A percentile compares a stretch with the other conserved stretches of the same genome.
phyloP scores from a whole-genome alignment of 2,329 filamentous ascomycete genomes.

The Penicillium digitatum region DNA sequence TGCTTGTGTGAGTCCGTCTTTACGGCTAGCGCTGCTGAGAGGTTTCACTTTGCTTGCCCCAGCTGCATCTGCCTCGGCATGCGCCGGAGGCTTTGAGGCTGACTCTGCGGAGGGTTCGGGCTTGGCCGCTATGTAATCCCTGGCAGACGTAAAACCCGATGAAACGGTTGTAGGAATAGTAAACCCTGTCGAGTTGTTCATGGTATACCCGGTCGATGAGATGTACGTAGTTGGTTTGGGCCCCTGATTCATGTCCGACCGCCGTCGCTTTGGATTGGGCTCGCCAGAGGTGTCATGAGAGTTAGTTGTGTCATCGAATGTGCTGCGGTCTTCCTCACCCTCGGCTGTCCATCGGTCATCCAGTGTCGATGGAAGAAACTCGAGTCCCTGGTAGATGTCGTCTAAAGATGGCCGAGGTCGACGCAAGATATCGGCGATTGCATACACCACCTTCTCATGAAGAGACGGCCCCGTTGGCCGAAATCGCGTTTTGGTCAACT shows the following conservation, averaged over 20 bases:
- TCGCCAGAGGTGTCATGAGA: slow-evolving; percentile 17
- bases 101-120: slow-evolving; percentile 15
- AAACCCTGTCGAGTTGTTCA: slow-evolving; percentile 50
- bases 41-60: slow-evolving; percentile 28
- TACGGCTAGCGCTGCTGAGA: slow-evolving; percentile 30
- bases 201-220: slow-evolving; percentile 55
- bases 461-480: slow-evolving; percentile 67
- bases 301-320: slow-evolving; percentile 37
- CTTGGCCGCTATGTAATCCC: slow-evolving; percentile 48
- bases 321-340: slow-evolving; percentile 48
- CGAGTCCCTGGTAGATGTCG: slow-evolving; percentile 50
- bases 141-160: slow-evolving; percentile 61
- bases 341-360: slow-evolving; percentile 67
- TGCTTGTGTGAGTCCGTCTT: slow-evolving; percentile 47
- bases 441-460: slow-evolving; percentile 57
- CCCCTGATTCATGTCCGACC: slow-evolving; percentile 23
- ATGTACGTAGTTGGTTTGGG: slow-evolving; percentile 30
- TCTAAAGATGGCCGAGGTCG: slow-evolving; percentile 57
- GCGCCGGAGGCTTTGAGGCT: slow-evolving; percentile 21
- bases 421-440: slow-evolving; percentile 67
- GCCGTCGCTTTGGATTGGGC: slow-evolving; percentile 28
- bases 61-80: slow-evolving; percentile 3
- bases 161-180: slow-evolving; percentile 41
- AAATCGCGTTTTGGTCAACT: slow-evolving; percentile 51
- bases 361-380: slow-evolving; percentile 47